Percentiles rank a stretch among this genome's conserved stretches.
phyloP scores from a whole-genome alignment of 148 eudicot species.

The Oxyria digyna region DNA sequence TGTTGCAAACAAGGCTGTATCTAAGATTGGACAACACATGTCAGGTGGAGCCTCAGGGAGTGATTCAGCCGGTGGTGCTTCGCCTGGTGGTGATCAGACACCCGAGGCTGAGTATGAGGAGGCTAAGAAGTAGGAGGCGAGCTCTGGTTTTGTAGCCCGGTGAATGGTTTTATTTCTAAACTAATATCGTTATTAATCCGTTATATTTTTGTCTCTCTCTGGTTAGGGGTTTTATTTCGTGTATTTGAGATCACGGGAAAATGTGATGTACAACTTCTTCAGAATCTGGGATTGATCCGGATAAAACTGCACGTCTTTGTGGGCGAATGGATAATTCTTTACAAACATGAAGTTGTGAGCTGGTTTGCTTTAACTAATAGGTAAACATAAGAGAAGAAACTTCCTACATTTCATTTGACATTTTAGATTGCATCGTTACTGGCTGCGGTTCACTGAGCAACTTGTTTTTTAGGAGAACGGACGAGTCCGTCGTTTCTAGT shows the following conservation, averaged over 20 bases:
- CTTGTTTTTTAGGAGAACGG: no score
- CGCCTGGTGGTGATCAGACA: constrained; percentile 67
- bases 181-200: not conserved
- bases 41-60: constrained; percentile 33
- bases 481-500: no score
- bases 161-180: constrained; percentile 3
- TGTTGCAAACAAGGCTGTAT: constrained; percentile 73
- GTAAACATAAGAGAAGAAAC: not conserved
- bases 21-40: constrained; percentile 94
- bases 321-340: constrained; percentile 4
- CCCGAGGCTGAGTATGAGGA: constrained; percentile 95
- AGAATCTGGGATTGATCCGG: constrained; percentile 2
- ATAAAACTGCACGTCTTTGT: not conserved
- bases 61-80: constrained; percentile 30
- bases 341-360: not conserved
- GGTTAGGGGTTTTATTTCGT: not conserved
- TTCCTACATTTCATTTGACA: not conserved
- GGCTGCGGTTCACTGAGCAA: no score
- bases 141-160: not conserved
- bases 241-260: not conserved
- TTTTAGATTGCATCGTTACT: no score
- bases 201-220: constrained; percentile 5
- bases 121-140: constrained; percentile 48
- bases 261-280: not conserved
- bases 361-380: not conserved